Conservation (phyloP, 148 eudicot species). For the Chenopodium berlandieri region DNA sequence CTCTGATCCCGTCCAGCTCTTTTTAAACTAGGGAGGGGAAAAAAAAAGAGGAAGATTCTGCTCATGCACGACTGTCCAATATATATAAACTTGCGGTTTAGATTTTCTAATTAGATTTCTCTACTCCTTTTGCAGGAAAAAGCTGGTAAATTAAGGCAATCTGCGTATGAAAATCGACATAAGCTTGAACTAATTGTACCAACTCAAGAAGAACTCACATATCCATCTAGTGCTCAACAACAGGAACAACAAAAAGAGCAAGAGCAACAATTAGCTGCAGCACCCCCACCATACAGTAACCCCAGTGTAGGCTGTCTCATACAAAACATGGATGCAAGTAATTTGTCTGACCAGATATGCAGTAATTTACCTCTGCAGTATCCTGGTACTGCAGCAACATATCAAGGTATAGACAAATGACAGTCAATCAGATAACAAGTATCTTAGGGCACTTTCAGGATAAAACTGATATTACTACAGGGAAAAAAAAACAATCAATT, state of each 20-base stretch:
- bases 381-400: not conserved
- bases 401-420: slow-evolving; percentile 15
- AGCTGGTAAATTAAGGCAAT: slow-evolving; percentile 41
- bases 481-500: no score
- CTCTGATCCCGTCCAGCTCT: not conserved
- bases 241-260: not conserved
- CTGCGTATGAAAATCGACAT: slow-evolving; percentile 37
- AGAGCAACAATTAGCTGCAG: not conserved
- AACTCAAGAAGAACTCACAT: not conserved
- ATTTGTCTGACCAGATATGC: not conserved
- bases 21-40: not conserved
- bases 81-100: not conserved
- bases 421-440: not conserved
- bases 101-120: not conserved
- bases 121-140: slow-evolving; percentile 32
- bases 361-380: not conserved
- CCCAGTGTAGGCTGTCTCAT: not conserved
- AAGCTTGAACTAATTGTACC: slow-evolving; percentile 24
- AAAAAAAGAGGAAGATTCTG: not conserved
- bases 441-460: not conserved
- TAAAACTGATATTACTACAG: not conserved
- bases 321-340: not conserved
- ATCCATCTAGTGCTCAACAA: not conserved
- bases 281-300: no score
- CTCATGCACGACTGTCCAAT: not conserved